A percentile compares a stretch with the other conserved stretches of the same genome.
Conservation (phyloP, 352 stramenopile genomes). For the Halophytophthora batemanensis region DNA sequence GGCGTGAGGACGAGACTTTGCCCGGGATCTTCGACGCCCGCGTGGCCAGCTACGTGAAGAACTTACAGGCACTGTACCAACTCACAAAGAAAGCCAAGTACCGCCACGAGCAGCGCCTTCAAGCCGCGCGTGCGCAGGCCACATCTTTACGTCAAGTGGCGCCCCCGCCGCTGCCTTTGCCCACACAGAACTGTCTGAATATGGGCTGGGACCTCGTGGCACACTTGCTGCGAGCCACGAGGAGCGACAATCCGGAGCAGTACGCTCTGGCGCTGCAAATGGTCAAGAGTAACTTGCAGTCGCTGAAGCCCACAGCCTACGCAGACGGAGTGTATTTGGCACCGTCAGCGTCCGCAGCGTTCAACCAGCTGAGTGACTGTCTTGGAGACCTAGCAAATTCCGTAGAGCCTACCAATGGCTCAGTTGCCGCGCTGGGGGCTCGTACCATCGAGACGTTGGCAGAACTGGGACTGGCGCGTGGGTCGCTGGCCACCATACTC, state of each 20-base stretch:
- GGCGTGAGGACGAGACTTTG: conserved; percentile 15
- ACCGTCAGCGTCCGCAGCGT: conserved; percentile 64
- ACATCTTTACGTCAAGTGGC: conserved; percentile 68
- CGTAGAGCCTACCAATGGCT: conserved; percentile 1
- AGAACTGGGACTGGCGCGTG: conserved; percentile 68
- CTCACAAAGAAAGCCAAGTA: conserved; percentile 82
- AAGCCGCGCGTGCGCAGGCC: conserved; percentile 46
- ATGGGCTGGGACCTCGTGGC: conserved; percentile 84
- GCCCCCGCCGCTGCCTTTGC: conserved; percentile 67
- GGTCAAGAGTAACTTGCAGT: conserved; percentile 62
- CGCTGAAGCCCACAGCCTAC: conserved; percentile 79
- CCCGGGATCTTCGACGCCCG: conserved; percentile 66
- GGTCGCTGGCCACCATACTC: conserved; percentile 70
- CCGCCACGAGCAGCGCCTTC: conserved; percentile 64
- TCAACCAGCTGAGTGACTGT: conserved; percentile 73
- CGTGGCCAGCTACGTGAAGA: conserved; percentile 66
- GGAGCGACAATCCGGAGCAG: conserved; percentile 55
- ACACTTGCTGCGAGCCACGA: conserved; percentile 67
- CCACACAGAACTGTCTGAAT: conserved; percentile 79
- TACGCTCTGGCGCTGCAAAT: conserved; percentile 72
- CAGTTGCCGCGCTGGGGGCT: conserved; percentile 34
- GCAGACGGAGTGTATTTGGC: conserved; percentile 83
- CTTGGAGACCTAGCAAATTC: conserved; percentile 42
- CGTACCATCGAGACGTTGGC: conserved; percentile 70
- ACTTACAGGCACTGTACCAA: conserved; percentile 70